Percentiles rank a stretch among this genome's conserved stretches.
Conservation (phyloP, 768 basidiomycete species). For the Xerocomellus amylosporus region DNA sequence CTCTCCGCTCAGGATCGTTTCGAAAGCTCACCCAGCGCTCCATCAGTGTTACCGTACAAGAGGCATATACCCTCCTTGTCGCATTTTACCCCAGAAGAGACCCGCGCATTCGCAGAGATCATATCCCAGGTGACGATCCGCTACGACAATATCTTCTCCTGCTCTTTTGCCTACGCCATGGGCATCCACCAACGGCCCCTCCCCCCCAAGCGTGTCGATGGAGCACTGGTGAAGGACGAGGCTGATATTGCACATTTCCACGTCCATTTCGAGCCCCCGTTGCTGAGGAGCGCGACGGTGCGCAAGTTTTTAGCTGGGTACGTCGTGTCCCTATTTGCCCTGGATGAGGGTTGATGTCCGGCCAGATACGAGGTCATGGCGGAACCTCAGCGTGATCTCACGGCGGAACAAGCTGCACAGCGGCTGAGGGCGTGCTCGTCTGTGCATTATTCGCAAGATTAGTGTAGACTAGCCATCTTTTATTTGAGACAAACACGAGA, state of each 20-base stretch:
- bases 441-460: constrained; percentile 50
- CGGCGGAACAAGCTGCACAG: constrained; percentile 81
- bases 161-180: constrained; percentile 93
- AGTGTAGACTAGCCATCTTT: neutral
- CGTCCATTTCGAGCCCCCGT: constrained; percentile 82
- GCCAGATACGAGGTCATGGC: constrained; percentile 85
- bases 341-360: neutral
- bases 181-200: constrained; percentile 85
- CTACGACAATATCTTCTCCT: constrained; percentile 79
- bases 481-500: constrained; percentile 12
- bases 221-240: constrained; percentile 34
- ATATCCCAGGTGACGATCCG: constrained; percentile 60
- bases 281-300: constrained; percentile 77
- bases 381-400: constrained; percentile 86
- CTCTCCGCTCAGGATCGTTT: neutral
- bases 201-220: constrained; percentile 37
- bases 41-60: constrained; percentile 67
- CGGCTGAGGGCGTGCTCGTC: constrained; percentile 54
- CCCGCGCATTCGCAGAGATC: constrained; percentile 60
- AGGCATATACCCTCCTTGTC: constrained; percentile 75
- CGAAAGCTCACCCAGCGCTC: neutral
- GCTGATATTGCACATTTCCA: constrained; percentile 75
- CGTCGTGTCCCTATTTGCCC: constrained; percentile 22
- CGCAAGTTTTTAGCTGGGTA: constrained; percentile 90
- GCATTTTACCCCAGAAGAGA: constrained; percentile 61